Base-by-base conservation (phyloP, 2,329 filamentous ascomycete species). In the Teratosphaeriaceae sp. region DNA sequence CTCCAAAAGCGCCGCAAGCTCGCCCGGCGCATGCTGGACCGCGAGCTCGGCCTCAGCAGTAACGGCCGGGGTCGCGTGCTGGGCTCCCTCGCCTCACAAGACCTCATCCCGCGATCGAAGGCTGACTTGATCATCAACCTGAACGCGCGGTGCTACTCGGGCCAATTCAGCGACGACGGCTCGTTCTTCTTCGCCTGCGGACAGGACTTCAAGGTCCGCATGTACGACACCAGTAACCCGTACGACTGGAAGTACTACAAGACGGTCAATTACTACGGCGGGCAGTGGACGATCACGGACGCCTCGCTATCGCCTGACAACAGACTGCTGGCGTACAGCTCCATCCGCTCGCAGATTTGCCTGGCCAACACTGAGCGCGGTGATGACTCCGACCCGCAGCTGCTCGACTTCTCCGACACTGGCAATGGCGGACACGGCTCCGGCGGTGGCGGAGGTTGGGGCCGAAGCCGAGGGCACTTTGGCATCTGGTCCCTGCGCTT, bases 171-270 rank as follows among this genome's bases (percentile, higher is more conserved):
- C 0, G 86, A 94, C 51, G 92, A 98, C 56, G 92, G 92, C 20
- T 94, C 95, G 64, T 97, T 97, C 70, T 97, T 96, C 70, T 97
- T 90, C 61, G 82, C 84, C 5, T 92, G 85, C 58, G 85, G 84
- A 8, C 88, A 96, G 64, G 89, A 97, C 65, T 95, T 95, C 68
- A 84, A 81, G 54, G 88, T 98, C 8, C 84, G 89, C 41, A 89
- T 98, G 86, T 98, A 97, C 65, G 90, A 97, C 63, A 97, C 92
- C 0, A 89, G 86, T 1, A 95, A 96, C 55, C 88, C 90, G 0
- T 94, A 92, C 65, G 78, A 88, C 51, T 98, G 92, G 92, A 84
- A 84, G 61, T 89, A 95, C 64, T 96, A 96, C 72, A 97, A 96
- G 68, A 66, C 86, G 84, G 64, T 90, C 83, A 68, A 89, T 90